Conservation (phyloP, 2,329 filamentous ascomycete genomes). For the Cladosporium velox region DNA sequence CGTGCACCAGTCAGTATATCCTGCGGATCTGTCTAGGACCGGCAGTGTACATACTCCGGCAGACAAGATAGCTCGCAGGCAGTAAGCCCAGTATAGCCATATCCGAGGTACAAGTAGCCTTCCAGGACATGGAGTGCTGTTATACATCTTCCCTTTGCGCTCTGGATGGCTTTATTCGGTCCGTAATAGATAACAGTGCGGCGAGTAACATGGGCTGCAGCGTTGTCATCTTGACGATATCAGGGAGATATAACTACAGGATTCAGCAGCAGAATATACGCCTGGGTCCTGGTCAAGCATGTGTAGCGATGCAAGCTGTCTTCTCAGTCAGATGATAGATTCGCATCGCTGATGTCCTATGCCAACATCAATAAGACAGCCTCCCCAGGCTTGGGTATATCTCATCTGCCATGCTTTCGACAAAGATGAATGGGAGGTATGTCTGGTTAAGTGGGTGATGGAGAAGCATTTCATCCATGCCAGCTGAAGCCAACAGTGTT, state of each 20-base stretch:
- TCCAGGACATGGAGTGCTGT: background rate
- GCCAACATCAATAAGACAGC: background rate
- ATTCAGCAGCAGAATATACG: background rate
- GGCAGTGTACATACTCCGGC: background rate
- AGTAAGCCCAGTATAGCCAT: background rate
- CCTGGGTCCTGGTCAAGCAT: background rate
- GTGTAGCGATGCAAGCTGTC: background rate
- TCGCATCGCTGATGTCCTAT: background rate
- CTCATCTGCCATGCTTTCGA: background rate
- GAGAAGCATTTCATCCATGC: background rate
- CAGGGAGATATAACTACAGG: background rate
- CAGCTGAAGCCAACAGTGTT: background rate
- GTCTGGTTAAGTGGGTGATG: background rate
- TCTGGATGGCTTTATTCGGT: background rate
- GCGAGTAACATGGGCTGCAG: background rate
- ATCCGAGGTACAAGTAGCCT: background rate
- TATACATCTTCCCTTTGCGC: background rate
- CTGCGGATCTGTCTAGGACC: background rate
- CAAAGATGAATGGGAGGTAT: background rate
- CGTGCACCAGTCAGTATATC: background rate
- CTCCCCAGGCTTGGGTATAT: background rate
- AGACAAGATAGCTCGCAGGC: background rate
- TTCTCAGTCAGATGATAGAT: background rate
- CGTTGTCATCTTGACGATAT: background rate
- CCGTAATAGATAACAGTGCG: too few species aligned